Conservation (phyloP, 2,329 filamentous ascomycete genomes). For the Neocatenulostroma microsporum region DNA sequence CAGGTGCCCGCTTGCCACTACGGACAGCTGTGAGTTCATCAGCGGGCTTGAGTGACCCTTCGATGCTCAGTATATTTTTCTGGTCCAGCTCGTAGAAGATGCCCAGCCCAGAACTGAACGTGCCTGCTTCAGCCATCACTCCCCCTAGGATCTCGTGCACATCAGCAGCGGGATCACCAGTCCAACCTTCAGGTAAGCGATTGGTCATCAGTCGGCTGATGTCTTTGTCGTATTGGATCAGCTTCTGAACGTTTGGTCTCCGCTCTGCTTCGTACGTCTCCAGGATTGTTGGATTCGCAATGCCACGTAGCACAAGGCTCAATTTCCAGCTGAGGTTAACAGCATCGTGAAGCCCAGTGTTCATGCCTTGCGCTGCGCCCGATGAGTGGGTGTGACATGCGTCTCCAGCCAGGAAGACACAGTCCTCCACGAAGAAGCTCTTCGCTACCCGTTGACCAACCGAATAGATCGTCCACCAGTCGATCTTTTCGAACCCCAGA, state of each 20-base stretch:
- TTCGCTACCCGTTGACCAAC: conserved; percentile 37
- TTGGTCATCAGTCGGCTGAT: conserved; percentile 19
- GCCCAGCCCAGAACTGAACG: conserved; percentile 18
- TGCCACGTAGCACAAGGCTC: conserved; percentile 11
- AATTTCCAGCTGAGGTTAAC: conserved; percentile 30
- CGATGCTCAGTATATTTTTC: conserved; percentile 8
- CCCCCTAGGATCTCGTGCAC: conserved; percentile 13
- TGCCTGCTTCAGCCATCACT: conserved; percentile 17
- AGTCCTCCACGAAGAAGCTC: conserved; percentile 9
- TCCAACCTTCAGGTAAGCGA: conserved; percentile 15
- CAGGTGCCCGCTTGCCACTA: conserved; percentile 41
- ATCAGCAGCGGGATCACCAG: conserved; percentile 13
- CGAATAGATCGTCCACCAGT: conserved; percentile 40
- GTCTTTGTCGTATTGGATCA: conserved; percentile 19
- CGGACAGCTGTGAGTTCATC: conserved; percentile 14
- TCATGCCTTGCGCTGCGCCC: conserved; percentile 34
- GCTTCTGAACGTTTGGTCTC: conserved; percentile 16
- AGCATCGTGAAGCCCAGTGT: conserved; percentile 32
- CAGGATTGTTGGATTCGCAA: conserved; percentile 10
- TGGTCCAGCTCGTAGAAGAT: conserved; percentile 14
- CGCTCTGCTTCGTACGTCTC: conserved; percentile 16
- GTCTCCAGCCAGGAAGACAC: conserved; percentile 28
- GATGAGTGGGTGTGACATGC: conserved; percentile 31
- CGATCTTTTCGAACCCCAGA: conserved; percentile 33
- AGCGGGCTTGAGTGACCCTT: conserved; percentile 4